These are phyloP conservation scores for Lyophyllum decastes DNA, from an alignment of 768 basidiomycete species.

Conservation along the genomic window DNA sequence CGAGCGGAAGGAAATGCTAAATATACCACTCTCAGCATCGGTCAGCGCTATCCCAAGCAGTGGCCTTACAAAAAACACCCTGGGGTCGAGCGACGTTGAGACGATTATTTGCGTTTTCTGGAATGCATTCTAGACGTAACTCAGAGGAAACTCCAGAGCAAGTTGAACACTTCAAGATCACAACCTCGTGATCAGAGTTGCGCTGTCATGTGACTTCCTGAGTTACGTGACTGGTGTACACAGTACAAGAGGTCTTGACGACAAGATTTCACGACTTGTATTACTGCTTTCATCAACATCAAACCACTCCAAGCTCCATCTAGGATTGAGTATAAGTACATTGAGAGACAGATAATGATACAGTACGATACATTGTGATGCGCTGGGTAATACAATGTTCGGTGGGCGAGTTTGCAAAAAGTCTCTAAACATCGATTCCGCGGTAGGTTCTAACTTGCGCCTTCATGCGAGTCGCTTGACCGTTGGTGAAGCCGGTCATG, in stretches of 20 bases:
- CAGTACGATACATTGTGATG: neutral
- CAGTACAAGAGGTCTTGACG: neutral
- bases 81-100: too few species aligned
- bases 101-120: too few species aligned
- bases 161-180: neutral
- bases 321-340: neutral
- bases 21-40: too few species aligned
- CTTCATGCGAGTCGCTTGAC: constrained; percentile 40
- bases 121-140: too few species aligned
- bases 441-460: constrained; percentile 36
- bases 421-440: constrained; percentile 24
- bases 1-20: neutral
- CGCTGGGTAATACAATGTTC: neutral
- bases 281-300: neutral
- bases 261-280: too few species aligned
- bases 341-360: neutral
- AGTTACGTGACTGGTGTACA: neutral
- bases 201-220: neutral
- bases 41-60: too few species aligned
- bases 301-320: neutral
- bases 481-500: constrained; percentile 45
- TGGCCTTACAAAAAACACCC: too few species aligned
- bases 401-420: neutral
- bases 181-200: neutral
- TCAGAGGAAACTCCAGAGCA: too few species aligned